Evolutionary conservation across 495 filamentous ascomycete genomes (phyloP), one percentile per base, ranked within the genome.

Genomic region (Barbatosphaeria neglecta): DNA sequence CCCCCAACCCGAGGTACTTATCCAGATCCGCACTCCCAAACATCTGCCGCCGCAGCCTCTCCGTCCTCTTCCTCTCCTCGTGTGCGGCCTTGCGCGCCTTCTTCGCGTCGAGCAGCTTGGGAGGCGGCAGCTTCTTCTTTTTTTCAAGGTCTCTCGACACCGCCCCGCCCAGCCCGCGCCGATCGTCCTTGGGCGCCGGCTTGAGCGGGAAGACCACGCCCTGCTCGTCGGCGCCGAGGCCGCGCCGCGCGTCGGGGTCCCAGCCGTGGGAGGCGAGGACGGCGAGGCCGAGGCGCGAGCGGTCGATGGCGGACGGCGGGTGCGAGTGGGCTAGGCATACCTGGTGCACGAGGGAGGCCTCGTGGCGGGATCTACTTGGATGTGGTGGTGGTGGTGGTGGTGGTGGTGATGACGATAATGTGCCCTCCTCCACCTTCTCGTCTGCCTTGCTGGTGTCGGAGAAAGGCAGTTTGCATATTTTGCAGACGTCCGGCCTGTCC

Each of bases 251-350:
- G 63, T 97, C 89, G 0, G 86, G 88, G 59, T 95, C 86, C 85
- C 87, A 97, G 31, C 90, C 90, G 51, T 87, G 81, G 1, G 79
- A 71, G 24, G 81, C 73, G 3, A 97, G 77, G 42, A 86, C 81
- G 45, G 75, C 72, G 7, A 97, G 70, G 0, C 90, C 90, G 61
- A 79, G 78, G 28, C 84, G 75, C 2, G 71, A 73, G n/a, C 90
- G 82, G 60, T 94, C 84, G 2, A 95, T 65, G 46, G 84, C 75
- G 0, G 88, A 94, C 2, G 90, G 90, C 0, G 89, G 87, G 53
- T 89, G 78, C 0, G 87, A 89, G 56, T 95, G 87, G 15, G 73
- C 55, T 2, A 95, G 73, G 52, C 80, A 86, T 37, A 87, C 68
- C 69, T 95, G 89, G 54, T 96, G 89, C 0, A 84, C 82, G 47